phyloP scores from a whole-genome alignment of 495 filamentous ascomycete species.

The Lasiosphaeria hispida region DNA sequence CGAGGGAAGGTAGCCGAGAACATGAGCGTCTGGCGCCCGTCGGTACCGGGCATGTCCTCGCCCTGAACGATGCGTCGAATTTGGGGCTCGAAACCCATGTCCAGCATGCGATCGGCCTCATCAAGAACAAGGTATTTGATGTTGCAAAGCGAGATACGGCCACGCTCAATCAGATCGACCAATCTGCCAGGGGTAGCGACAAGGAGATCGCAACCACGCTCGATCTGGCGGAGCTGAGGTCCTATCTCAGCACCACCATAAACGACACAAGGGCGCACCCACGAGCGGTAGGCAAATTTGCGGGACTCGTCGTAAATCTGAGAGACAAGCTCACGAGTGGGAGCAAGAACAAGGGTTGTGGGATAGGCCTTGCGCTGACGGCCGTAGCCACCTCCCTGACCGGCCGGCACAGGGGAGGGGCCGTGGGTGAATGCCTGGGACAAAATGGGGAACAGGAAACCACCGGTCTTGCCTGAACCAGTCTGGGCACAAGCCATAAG shows the following conservation, averaged over 20 bases:
- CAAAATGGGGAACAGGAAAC: slow-evolving; percentile 97
- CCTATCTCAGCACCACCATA: slow-evolving; percentile 99
- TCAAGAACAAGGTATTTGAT: slow-evolving; percentile 99
- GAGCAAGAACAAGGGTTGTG: slow-evolving; percentile 90
- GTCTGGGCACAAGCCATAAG: slow-evolving; percentile 99
- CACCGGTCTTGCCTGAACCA: slow-evolving; percentile 98
- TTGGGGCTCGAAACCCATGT: slow-evolving; percentile 99
- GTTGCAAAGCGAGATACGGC: slow-evolving; percentile 91
- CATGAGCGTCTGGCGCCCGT: slow-evolving; percentile 95
- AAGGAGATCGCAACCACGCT: slow-evolving; percentile 94
- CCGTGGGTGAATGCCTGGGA: slow-evolving; percentile 92
- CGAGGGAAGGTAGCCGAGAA: slow-evolving; percentile 98
- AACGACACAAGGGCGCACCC: slow-evolving; percentile 97
- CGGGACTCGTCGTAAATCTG: slow-evolving; percentile 98
- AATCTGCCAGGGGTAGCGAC: slow-evolving; percentile 97
- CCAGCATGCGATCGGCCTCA: slow-evolving; percentile 99
- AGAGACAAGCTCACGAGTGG: slow-evolving; percentile 95
- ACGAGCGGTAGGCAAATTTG: slow-evolving; percentile 97
- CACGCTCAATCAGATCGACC: slow-evolving; percentile 96
- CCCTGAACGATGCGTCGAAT: slow-evolving; percentile 97
- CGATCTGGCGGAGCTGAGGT: slow-evolving; percentile 93
- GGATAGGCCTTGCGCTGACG: slow-evolving; percentile 93
- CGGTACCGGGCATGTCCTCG: slow-evolving; percentile 90
- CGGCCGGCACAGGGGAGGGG: slow-evolving; percentile 64
- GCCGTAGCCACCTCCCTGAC: slow-evolving; percentile 65